These are phyloP conservation scores for Microascus cirrosus DNA, from an alignment of 2,329 filamentous ascomycete species.

Conservation along the genomic window DNA sequence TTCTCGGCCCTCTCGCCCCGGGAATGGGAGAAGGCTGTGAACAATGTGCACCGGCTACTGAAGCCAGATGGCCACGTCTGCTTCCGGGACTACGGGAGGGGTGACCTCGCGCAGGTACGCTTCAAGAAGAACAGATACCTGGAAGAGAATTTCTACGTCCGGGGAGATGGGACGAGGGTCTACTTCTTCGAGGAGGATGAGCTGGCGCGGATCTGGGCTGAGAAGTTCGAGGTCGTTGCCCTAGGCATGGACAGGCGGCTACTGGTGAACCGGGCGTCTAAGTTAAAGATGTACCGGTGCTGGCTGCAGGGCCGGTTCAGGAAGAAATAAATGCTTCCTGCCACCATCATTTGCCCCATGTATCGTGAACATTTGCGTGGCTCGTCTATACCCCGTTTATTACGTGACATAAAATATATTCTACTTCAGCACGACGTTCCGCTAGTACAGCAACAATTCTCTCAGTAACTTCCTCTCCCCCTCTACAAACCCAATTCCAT, in stretches of 20 bases:
- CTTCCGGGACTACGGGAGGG: constrained; percentile 93
- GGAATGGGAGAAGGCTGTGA: constrained; percentile 75
- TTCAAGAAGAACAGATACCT: constrained; percentile 94
- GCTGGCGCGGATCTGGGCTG: constrained; percentile 65
- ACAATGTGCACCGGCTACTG: constrained; percentile 70
- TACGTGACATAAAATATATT: neutral
- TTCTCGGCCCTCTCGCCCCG: constrained; percentile 81
- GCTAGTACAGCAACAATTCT: constrained; percentile 21
- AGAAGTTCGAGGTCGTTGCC: constrained; percentile 58
- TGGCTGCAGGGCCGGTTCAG: constrained; percentile 83
- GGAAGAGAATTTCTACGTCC: constrained; percentile 93
- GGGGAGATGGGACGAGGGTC: constrained; percentile 89
- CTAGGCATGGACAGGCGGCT: constrained; percentile 79
- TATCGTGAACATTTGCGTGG: no score
- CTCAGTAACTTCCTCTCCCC: constrained; percentile 27
- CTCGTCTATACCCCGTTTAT: no score
- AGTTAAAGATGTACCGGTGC: constrained; percentile 97
- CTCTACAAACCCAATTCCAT: constrained; percentile 45
- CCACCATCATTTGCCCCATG: no score
- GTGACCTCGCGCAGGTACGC: constrained; percentile 89
- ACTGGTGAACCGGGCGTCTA: constrained; percentile 80
- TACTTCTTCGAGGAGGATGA: constrained; percentile 94
- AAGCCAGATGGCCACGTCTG: constrained; percentile 90
- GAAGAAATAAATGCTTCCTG: constrained; percentile 38
- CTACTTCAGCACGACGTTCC: neutral